Evolutionary conservation across 805 yeast species (phyloP), one percentile per base, ranked within the genome.

Genomic region (Schwanniomyces occidentalis): DNA sequence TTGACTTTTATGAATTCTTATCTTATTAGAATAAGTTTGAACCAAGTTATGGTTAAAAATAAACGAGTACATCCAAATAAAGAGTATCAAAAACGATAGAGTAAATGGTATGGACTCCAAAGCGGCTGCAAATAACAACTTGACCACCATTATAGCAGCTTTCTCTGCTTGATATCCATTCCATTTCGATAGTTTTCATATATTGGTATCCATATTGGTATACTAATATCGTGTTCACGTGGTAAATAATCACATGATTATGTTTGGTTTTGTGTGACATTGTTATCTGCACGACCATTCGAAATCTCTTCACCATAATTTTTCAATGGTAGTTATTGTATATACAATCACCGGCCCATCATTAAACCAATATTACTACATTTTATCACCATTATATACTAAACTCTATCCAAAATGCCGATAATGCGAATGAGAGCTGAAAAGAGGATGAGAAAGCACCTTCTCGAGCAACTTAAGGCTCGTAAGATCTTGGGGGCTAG

Each of bases 371-470:
- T n/a, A n/a, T n/a, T n/a, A n/a, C n/a, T n/a, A n/a, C n/a, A n/a
- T n/a, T n/a, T n/a, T 12, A 16, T 16, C 16, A 5, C 8, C 12
- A 27, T 27, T 17, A 12, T 18, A 27, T 26, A 26, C n/a, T 27
- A 27, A 18, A 27, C 13, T 14, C 16, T 23, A 23, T 21, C 34
- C 56, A 58, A 46, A 29, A 63, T 60, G 66, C 55, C 59, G 30
- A 40, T 43, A 41, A 63, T 63, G 65, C 58, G 56, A 35, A 51
- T 63, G 49, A 61, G 71, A 47, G 58, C 71, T 18, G 74, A 67
- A 47, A 68, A 68, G 62, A 64, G 58, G 59, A 68, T 68, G 72
- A 58, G 73, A 47, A 67, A 68, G 58, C 64, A 55, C 49, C 70
- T 68, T 50, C 51, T 65, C 42, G 73, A 67, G 60, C 73, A 66